Evolutionary conservation across 2,329 filamentous ascomycete genomes (phyloP).

Genomic region (Pleomassaria siparia): DNA sequence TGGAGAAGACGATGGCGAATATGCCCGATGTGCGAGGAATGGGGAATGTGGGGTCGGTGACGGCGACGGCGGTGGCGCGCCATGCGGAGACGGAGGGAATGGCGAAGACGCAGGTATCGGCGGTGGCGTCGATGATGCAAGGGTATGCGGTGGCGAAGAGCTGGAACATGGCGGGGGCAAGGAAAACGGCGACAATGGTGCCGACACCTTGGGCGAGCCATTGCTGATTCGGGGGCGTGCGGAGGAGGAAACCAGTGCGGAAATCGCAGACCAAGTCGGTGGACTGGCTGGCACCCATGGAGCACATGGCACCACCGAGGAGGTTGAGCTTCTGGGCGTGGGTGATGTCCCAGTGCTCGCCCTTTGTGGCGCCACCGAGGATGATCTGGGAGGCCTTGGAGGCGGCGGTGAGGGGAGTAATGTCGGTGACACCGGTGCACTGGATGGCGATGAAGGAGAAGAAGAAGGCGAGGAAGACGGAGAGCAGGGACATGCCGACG

Average conservation of each 20-base stretch:
- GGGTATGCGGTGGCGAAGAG: constrained; percentile 70
- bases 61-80: constrained; percentile 65
- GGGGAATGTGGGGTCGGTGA: constrained; percentile 58
- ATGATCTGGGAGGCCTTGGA: constrained; percentile 70
- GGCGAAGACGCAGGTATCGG: constrained; percentile 58
- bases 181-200: constrained; percentile 64
- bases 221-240: constrained; percentile 65
- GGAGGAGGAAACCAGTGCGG: constrained; percentile 67
- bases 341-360: constrained; percentile 51
- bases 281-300: constrained; percentile 44
- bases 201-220: constrained; percentile 67
- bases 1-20: constrained; percentile 59
- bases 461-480: constrained; percentile 60
- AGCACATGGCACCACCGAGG: constrained; percentile 57
- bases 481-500: constrained; percentile 58
- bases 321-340: constrained; percentile 66
- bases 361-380: constrained; percentile 64
- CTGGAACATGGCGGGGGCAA: constrained; percentile 68
- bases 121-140: constrained; percentile 59
- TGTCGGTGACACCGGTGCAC: constrained; percentile 61
- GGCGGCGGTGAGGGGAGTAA: constrained; percentile 65
- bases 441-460: constrained; percentile 65
- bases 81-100: constrained; percentile 67
- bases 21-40: constrained; percentile 60
- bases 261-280: constrained; percentile 59